Conservation (phyloP, 164 flowering plant species). For the Vitis cinerea region DNA sequence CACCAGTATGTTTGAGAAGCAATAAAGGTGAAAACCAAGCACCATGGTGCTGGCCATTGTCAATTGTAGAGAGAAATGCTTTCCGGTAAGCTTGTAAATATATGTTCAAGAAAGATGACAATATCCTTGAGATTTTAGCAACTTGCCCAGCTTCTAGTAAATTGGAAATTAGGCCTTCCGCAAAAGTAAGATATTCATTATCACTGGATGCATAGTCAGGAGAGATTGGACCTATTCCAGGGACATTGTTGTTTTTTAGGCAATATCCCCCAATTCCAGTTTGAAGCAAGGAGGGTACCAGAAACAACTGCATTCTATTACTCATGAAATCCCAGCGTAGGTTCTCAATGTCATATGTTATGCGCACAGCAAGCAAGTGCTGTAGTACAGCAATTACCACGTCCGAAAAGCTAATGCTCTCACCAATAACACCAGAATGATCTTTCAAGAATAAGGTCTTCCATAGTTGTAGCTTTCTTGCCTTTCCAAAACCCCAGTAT, state of each 20-base stretch:
- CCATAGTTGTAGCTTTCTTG: conserved; percentile 55
- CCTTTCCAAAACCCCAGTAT: conserved; percentile 79
- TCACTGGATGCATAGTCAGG: conserved; percentile 13
- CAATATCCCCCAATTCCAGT: conserved; percentile 31
- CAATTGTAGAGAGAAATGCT: conserved; percentile 54
- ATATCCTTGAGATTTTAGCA: conserved; percentile 34
- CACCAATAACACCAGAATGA: conserved; percentile 24
- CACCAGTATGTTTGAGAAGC: conserved; percentile 34
- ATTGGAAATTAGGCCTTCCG: conserved; percentile 43
- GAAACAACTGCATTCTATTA: conserved; percentile 5
- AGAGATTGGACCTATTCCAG: conserved; percentile 29
- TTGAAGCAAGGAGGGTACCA: too few species aligned
- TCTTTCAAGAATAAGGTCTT: conserved; percentile 83
- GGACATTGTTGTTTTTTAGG: conserved; percentile 29
- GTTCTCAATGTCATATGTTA: conserved; percentile 27
- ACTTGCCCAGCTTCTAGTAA: conserved; percentile 36
- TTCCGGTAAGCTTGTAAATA: conserved; percentile 52
- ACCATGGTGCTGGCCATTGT: conserved; percentile 18
- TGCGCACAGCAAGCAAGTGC: conserved; percentile 30
- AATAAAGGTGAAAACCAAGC: conserved; percentile 45
- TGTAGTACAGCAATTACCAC: conserved; percentile 45
- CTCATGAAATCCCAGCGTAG: conserved; percentile 77
- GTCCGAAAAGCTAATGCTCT: conserved; percentile 27
- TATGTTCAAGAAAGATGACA: conserved; percentile 57
- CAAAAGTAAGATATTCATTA: conserved; percentile 16